Evolutionary conservation across 2,329 filamentous ascomycete species (phyloP), one percentile per base, ranked within the genome.

Genomic region (Thermoascus crustaceus): DNA sequence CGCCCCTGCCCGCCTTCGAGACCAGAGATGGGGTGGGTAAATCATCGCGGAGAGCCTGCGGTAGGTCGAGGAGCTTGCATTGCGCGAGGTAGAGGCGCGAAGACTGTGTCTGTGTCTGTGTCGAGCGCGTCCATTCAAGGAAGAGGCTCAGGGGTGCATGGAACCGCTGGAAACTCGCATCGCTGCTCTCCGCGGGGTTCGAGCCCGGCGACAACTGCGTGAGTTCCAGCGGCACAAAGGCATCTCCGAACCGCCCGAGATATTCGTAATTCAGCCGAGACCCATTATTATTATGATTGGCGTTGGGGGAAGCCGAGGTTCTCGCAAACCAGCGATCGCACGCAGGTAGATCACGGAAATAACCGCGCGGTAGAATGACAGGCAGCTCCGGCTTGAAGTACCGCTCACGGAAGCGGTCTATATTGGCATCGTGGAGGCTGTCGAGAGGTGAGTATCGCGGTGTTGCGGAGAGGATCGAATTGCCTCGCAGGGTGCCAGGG

Each of bases 31-130:
- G 88, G 0, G 72, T 72, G 0, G 81, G 80, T 0, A 94, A 57
- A 48, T 93, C 85, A 3, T 68, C 54, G 37, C 68, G 72, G 1
- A 94, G 61, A 1, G 60, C 44, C 0, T 47, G 34, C 0, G 89
- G 87, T 0, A 96, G 72, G 37, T 82, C 73, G 3, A 68, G 53
- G 2, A 95, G 69, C 20, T 81, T 70, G 9, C 80, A 82, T 61
- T 96, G 91, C 0, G 89, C 88, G 35, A 96, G 79, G 57, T 96
- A 96, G 3, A 95, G 67, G n/a, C 59, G 58, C 4, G 44, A 48
- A 5, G 49, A 34, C 32, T 51, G 45, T 14, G 44, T 40, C 32
- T 51, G 45, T 14, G 44, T 40, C 32, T 49, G 46, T 21, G 42
- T 45, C 36, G 39, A 39, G 27, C 46, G 48, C 19, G 64, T 57